A percentile compares a stretch with the other conserved stretches of the same genome.
Conservation (phyloP, 2,329 filamentous ascomycete genomes). For the Coniosporium tulheliwenetii region DNA sequence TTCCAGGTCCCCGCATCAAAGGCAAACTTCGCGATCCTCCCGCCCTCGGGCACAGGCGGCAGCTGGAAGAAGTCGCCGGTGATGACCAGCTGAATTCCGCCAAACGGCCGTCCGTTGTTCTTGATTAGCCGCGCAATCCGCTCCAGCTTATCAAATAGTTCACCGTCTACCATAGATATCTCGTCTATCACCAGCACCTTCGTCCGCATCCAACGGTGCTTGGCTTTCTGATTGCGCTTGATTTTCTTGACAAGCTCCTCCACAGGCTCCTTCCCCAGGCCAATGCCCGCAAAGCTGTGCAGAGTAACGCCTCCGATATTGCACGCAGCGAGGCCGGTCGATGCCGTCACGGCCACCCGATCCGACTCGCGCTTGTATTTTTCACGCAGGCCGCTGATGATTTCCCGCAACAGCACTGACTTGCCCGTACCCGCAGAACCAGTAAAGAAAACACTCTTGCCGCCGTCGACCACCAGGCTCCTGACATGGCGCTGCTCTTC, state of each 20-base stretch:
- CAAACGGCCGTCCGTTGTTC: conserved; percentile 85
- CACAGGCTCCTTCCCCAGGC: conserved; percentile 78
- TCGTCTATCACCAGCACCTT: conserved; percentile 87
- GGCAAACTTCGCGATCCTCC: conserved; percentile 66
- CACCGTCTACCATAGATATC: conserved; percentile 95
- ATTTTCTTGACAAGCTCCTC: conserved; percentile 79
- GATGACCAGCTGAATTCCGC: conserved; percentile 87
- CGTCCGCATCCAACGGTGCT: conserved; percentile 73
- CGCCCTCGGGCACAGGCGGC: conserved; percentile 74
- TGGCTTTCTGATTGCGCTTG: conserved; percentile 72
- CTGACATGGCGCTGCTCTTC: conserved; percentile 75
- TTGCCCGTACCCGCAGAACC: conserved; percentile 94
- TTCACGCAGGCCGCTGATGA: conserved; percentile 64
- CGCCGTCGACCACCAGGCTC: conserved; percentile 62
- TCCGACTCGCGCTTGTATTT: conserved; percentile 68
- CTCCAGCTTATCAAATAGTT: conserved; percentile 91
- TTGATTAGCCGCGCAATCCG: conserved; percentile 70
- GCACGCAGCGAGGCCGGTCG: conserved; percentile 87
- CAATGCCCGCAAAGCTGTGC: conserved; percentile 92
- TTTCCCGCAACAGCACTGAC: conserved; percentile 85
- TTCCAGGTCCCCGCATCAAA: conserved; percentile 89
- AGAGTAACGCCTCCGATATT: conserved; percentile 93
- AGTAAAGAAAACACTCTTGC: conserved; percentile 92
- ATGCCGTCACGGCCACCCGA: conserved; percentile 82
- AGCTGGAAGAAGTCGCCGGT: conserved; percentile 98